Evolutionary conservation across 371 early-diverging fungal genomes (phyloP), one percentile per base, ranked within the genome.

Genomic region (Rhizopus microsporus): DNA sequence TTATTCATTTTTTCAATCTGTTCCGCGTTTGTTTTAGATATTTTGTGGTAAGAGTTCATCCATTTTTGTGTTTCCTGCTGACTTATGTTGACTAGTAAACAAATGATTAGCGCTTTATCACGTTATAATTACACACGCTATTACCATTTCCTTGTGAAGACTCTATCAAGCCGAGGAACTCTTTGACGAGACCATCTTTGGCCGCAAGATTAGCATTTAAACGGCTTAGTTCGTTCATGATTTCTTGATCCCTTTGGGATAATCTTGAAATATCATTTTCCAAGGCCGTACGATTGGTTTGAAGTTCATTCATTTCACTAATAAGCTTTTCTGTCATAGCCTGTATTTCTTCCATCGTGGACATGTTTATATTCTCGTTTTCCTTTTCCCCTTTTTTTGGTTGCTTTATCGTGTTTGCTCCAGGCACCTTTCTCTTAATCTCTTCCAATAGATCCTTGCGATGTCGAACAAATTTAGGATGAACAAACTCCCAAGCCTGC

Each of bases 401-500:
- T 58, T 74, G 72, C 13, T 49, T 59, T 49, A 32, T 23, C 23
- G 23, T 23, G 23, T 2, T 37, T 44, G 31, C 55, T 37, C 56
- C 68, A 15, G 78, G 69, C n/a, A 74, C 67, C 51, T 85, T 85
- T 47, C 88, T 64, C 31, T 71, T 83, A 50, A 87, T 87, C 16
- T 81, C 74, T 39, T 80, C 88, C 29, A 92, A 70, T 43, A 85
- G 59, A 53, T 89, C 88, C 47, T 75, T 71, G 37, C 81, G 82
- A 62, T 84, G 83, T 39, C 78, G 69, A 53, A 82, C 82, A 56
- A 92, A 92, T 51, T 83, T 80, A 51, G 88, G 88, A 66, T 92
- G 93, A 30, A 79, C 81, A 67, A 90, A 92, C 65, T 90, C 93
- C 88, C 90, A 90, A 5, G 88, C 81, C 88, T 87, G 7, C 6